These are phyloP conservation scores for Colletotrichum theobromicola DNA, from an alignment of 2,329 filamentous ascomycete species.

Conservation along the genomic window DNA sequence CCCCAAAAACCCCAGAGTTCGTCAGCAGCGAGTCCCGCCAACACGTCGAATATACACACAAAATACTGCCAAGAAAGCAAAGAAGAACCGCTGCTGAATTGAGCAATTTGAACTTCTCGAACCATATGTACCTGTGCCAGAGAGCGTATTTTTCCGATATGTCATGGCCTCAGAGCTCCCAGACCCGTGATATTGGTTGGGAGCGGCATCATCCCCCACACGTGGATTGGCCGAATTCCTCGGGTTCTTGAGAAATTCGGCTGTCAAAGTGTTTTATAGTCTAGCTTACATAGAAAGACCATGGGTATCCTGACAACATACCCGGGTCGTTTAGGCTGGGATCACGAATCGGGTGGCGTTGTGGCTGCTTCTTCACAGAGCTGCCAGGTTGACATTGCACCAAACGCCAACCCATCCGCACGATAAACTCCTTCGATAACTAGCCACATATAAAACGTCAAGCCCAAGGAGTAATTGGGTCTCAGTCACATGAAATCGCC, in stretches of 20 bases:
- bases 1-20: too few species aligned
- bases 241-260: too few species aligned
- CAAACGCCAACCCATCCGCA: accelerated
- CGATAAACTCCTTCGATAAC: accelerated
- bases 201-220: not conserved
- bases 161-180: accelerated
- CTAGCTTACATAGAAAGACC: too few species aligned
- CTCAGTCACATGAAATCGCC: accelerated
- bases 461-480: accelerated
- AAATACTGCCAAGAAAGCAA: not conserved
- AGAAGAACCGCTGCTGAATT: not conserved
- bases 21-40: accelerated
- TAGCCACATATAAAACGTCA: accelerated
- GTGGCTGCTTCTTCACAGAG: not conserved
- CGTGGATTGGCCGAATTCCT: too few species aligned
- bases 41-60: not conserved
- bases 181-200: not conserved
- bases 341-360: accelerated
- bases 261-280: not conserved
- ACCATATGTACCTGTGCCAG: not conserved
- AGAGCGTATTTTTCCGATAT: not conserved
- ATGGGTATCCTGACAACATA: too few species aligned
- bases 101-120: not conserved
- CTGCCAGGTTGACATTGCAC: not conserved
- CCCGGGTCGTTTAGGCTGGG: accelerated